phyloP scores from a whole-genome alignment of 2,329 filamentous ascomycete genomes.

The Sphaerulina populicola region DNA sequence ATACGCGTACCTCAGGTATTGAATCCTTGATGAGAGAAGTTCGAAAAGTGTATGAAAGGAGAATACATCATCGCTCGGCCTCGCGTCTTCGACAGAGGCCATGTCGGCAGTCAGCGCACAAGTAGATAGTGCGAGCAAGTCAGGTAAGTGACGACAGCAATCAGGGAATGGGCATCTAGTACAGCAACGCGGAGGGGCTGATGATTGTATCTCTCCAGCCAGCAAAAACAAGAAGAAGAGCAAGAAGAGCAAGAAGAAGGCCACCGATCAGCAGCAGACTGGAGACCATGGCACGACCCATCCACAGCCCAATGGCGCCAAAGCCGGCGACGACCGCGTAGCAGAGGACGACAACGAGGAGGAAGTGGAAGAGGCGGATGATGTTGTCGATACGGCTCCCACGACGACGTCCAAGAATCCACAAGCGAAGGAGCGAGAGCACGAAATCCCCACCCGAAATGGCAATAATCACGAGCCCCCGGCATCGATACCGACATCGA shows the following conservation, averaged over 20 bases:
- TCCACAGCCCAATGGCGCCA: conserved; percentile 30
- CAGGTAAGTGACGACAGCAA: conserved; percentile 14
- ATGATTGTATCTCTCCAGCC: background rate
- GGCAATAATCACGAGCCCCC: conserved; percentile 16
- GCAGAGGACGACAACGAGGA: conserved; percentile 37
- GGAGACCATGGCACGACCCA: conserved; percentile 29
- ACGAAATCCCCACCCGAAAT: conserved; percentile 21
- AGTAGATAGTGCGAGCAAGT: conserved; percentile 12
- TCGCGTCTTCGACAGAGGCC: background rate
- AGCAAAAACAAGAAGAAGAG: conserved; percentile 45
- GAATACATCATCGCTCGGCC: no score
- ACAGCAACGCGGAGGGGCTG: background rate
- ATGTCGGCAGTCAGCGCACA: conserved; percentile 17
- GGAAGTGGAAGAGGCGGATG: conserved; percentile 20
- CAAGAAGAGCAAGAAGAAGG: conserved; percentile 52
- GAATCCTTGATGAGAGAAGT: background rate
- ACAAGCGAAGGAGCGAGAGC: conserved; percentile 14
- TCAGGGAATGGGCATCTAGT: background rate
- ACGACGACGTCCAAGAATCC: conserved; percentile 19
- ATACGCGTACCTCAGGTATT: no score
- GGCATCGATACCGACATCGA: background rate
- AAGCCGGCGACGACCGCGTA: conserved; percentile 31
- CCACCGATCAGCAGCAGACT: conserved; percentile 37
- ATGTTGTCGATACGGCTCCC: conserved; percentile 22
- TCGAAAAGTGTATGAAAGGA: background rate